Conservation (phyloP, 2,329 filamentous ascomycete genomes). For the Cordyceps pruinosa region DNA sequence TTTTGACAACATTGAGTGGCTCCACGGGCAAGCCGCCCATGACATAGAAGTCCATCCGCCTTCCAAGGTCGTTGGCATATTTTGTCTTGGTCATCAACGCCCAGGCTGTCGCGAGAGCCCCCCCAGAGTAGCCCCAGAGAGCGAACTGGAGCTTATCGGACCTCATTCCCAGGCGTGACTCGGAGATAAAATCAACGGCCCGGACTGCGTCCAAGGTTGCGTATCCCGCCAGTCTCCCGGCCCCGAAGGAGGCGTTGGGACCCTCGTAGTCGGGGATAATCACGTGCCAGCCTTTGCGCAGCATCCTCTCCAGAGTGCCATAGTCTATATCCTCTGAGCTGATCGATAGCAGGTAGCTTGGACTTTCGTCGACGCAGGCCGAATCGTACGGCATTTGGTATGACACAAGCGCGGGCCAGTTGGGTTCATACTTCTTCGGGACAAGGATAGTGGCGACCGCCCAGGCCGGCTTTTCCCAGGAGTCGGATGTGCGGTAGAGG, state of each 20-base stretch:
- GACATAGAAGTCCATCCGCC: constrained; percentile 35
- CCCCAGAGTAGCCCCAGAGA: constrained; percentile 52
- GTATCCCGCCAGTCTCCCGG: constrained; percentile 35
- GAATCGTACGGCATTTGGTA: constrained; percentile 32
- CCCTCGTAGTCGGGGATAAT: constrained; percentile 41
- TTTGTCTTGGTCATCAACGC: constrained; percentile 43
- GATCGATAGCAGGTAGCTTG: constrained; percentile 27
- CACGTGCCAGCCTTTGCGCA: constrained; percentile 36
- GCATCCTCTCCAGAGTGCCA: constrained; percentile 18
- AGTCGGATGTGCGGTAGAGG: constrained; percentile 29
- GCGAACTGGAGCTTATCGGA: constrained; percentile 22
- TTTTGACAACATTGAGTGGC: constrained; percentile 27
- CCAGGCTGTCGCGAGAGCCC: constrained; percentile 44
- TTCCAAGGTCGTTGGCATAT: constrained; percentile 45
- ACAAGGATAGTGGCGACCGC: constrained; percentile 30
- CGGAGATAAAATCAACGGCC: constrained; percentile 27
- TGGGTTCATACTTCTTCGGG: constrained; percentile 9
- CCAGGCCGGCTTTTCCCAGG: constrained; percentile 25
- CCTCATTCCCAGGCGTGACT: constrained; percentile 24
- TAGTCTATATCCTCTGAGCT: constrained; percentile 8
- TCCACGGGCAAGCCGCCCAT: constrained; percentile 41
- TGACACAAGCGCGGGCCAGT: constrained; percentile 23
- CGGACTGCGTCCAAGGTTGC: constrained; percentile 39
- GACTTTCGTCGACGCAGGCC: constrained; percentile 29
- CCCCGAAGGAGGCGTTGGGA: constrained; percentile 35